A percentile compares a stretch with the other conserved stretches of the same genome.
These are phyloP conservation scores for Aspergillus haitiensis DNA, from an alignment of 495 filamentous ascomycete genomes.

Conservation along the genomic window DNA sequence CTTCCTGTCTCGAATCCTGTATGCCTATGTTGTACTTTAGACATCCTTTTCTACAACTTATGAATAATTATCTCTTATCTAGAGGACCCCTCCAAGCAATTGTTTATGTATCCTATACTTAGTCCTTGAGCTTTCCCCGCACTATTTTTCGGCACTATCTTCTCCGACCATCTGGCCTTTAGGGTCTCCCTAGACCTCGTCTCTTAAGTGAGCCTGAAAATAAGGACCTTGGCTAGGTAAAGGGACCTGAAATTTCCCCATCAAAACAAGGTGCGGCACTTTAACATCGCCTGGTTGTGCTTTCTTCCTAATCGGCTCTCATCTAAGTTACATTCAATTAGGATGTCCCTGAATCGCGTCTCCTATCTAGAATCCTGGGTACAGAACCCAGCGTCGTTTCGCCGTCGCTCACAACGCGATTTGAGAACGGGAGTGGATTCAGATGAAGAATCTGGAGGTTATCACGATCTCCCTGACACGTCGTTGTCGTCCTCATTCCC, in stretches of 20 bases:
- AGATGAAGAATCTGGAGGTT: slow-evolving; percentile 33
- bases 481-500: slow-evolving; percentile 46
- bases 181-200: too few species aligned
- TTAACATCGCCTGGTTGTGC: background rate
- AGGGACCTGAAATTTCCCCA: too few species aligned
- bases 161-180: too few species aligned
- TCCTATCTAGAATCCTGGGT: slow-evolving; percentile 47
- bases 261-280: background rate
- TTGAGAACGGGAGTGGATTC: slow-evolving; percentile 23
- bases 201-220: too few species aligned
- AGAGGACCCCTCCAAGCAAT: too few species aligned
- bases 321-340: background rate
- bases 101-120: too few species aligned
- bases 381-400: slow-evolving; percentile 39
- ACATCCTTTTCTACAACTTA: background rate
- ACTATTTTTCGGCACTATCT: too few species aligned
- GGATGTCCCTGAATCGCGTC: slow-evolving; percentile 29
- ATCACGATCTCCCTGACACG: slow-evolving; percentile 39
- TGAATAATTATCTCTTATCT: background rate
- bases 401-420: slow-evolving; percentile 24
- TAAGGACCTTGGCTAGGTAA: too few species aligned
- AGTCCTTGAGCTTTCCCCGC: too few species aligned
- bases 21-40: background rate
- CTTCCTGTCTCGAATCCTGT: background rate
- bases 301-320: background rate